Evolutionary conservation across 495 filamentous ascomycete species (phyloP).

Genomic region (Hypoxylon trugodes): DNA sequence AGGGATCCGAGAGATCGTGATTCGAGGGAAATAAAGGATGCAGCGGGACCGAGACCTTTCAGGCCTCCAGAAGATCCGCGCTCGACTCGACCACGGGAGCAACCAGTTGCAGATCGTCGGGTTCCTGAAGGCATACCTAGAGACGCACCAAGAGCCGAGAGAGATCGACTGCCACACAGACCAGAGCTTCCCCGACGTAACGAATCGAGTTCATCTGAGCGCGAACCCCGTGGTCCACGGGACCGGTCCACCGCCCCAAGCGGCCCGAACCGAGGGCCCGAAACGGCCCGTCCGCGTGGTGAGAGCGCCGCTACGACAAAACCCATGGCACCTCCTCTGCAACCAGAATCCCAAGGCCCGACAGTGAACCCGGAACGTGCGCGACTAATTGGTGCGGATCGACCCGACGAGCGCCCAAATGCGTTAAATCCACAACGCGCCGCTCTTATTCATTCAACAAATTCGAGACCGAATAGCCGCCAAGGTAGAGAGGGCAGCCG

Average conservation of each 20-base stretch:
- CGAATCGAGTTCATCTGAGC: constrained; percentile 48
- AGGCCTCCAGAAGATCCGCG: constrained; percentile 46
- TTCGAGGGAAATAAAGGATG: constrained; percentile 46
- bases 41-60: constrained; percentile 45
- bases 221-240: constrained; percentile 47
- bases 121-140: constrained; percentile 37
- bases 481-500: constrained; percentile 54
- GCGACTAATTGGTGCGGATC: constrained; percentile 50
- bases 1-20: constrained; percentile 50
- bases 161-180: constrained; percentile 45
- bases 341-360: constrained; percentile 50
- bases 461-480: constrained; percentile 44
- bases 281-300: constrained; percentile 43
- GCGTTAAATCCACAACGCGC: constrained; percentile 65
- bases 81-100: constrained; percentile 38
- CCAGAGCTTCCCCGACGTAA: constrained; percentile 45
- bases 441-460: constrained; percentile 62
- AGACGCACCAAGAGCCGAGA: constrained; percentile 41
- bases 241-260: constrained; percentile 43
- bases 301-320: constrained; percentile 41
- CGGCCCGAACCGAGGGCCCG: constrained; percentile 39
- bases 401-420: constrained; percentile 42
- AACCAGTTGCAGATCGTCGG: constrained; percentile 41
- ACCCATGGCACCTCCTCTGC: constrained; percentile 43
- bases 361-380: constrained; percentile 56